Evolutionary conservation across 2,329 filamentous ascomycete species (phyloP).

Genomic region (Aspergillus fischeri): DNA sequence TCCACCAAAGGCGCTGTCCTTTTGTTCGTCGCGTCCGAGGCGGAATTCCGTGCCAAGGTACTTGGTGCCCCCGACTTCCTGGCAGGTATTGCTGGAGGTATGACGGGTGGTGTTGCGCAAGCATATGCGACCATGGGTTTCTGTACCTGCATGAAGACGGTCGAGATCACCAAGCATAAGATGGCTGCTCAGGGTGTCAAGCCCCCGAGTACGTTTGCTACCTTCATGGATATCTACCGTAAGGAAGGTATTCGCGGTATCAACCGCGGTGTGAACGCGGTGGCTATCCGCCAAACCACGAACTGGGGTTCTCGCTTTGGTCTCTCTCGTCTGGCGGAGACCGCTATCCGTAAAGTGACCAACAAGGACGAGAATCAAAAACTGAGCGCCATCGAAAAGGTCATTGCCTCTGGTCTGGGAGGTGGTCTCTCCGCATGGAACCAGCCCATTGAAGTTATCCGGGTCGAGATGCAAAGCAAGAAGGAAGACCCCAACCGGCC

Average conservation of each 20-base stretch:
- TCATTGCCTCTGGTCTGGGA: constrained; percentile 78
- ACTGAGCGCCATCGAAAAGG: constrained; percentile 78
- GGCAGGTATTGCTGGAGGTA: constrained; percentile 83
- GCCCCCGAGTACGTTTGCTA: constrained; percentile 85
- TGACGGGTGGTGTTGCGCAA: constrained; percentile 91
- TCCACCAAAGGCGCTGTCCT: constrained; percentile 99
- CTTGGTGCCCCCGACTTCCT: constrained; percentile 83
- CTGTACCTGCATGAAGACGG: constrained; percentile 99
- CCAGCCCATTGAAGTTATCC: constrained; percentile 99
- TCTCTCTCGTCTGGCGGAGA: constrained; percentile 85
- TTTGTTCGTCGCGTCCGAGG: constrained; percentile 97
- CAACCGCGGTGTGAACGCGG: constrained; percentile 98
- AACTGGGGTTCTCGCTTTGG: constrained; percentile 99
- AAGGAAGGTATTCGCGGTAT: constrained; percentile 91
- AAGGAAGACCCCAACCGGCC: constrained; percentile 95
- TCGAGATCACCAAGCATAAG: constrained; percentile 99
- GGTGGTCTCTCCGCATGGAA: constrained; percentile 98
- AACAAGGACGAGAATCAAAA: constrained; percentile 77
- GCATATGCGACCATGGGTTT: constrained; percentile 99
- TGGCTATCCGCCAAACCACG: constrained; percentile 97
- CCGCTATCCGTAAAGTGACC: constrained; percentile 72
- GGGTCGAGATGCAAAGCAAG: constrained; percentile 99
- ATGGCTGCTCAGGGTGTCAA: constrained; percentile 76
- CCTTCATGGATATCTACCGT: constrained; percentile 96
- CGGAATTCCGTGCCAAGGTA: constrained; percentile 86